phyloP scores from a whole-genome alignment of 345 rosid genomes.

The Eucalyptus polyanthemos region DNA sequence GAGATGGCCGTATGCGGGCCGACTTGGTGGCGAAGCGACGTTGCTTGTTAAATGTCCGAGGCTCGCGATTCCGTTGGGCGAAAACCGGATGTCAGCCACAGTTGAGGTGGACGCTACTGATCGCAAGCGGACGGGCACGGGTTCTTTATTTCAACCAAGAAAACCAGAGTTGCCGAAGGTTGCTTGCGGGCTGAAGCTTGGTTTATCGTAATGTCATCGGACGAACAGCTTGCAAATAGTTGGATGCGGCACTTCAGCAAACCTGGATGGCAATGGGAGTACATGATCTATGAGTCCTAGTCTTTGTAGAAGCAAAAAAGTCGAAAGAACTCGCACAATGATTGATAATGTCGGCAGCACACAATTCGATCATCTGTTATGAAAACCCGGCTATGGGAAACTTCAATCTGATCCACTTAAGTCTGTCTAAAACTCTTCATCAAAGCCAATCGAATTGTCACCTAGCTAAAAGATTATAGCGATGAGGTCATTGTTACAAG shows the following conservation, averaged over 20 bases:
- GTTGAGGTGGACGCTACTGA: not conserved
- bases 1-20: fast-evolving
- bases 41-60: no score
- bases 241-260: not conserved
- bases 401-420: not conserved
- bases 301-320: not conserved
- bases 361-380: not conserved
- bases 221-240: not conserved
- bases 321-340: not conserved
- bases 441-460: not conserved
- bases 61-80: no score
- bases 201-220: not conserved
- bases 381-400: not conserved
- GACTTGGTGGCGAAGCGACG: no score
- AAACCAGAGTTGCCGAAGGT: no score
- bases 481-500: not conserved
- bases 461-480: not conserved
- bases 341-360: not conserved
- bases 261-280: not conserved
- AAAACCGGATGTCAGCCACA: not conserved
- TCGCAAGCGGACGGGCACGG: no score
- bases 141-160: no score
- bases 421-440: no score
- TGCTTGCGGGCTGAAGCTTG: not conserved
- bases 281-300: not conserved